phyloP scores from a whole-genome alignment of 768 basidiomycete genomes.

The Hortiboletus campestris region DNA sequence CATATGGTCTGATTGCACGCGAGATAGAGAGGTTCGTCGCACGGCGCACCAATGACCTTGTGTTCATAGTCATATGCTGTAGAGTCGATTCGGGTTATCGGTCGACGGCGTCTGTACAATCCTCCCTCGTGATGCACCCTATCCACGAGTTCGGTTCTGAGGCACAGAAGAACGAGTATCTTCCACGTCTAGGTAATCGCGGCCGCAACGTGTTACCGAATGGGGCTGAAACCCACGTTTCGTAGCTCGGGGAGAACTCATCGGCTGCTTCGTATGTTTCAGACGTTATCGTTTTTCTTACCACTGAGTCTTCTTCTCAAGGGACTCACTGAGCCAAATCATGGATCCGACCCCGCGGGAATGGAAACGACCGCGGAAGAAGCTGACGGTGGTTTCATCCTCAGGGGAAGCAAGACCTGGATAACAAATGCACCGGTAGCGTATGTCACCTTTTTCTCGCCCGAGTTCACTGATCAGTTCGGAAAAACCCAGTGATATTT shows the following conservation, averaged over 20 bases:
- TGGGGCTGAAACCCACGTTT: conserved; percentile 5
- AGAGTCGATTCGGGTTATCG: conserved; percentile 97
- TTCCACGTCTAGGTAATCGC: conserved; percentile 72
- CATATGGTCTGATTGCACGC: conserved; percentile 90
- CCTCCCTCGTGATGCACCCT: conserved; percentile 95
- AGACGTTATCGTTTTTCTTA: not conserved
- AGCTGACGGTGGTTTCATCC: conserved; percentile 75
- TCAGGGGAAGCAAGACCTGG: conserved; percentile 97
- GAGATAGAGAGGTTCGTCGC: conserved; percentile 80
- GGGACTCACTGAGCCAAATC: conserved; percentile 96
- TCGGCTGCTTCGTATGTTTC: conserved; percentile 86
- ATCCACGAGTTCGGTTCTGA: conserved; percentile 87
- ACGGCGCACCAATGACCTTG: not conserved
- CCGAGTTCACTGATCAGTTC: conserved; percentile 8
- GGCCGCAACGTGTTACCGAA: not conserved
- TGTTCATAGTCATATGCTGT: not conserved
- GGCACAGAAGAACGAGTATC: conserved; percentile 86
- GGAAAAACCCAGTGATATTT: conserved; percentile 61
- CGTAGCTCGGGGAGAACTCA: conserved; percentile 76
- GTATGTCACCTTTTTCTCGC: conserved; percentile 41
- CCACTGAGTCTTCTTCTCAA: conserved; percentile 29
- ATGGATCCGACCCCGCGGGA: conserved; percentile 95
- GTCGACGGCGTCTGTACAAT: conserved; percentile 92
- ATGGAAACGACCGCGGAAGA: conserved; percentile 95
- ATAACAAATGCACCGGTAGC: conserved; percentile 93